Evolutionary conservation across 768 basidiomycete species (phyloP).

Genomic region (Plicaturopsis crispa): DNA sequence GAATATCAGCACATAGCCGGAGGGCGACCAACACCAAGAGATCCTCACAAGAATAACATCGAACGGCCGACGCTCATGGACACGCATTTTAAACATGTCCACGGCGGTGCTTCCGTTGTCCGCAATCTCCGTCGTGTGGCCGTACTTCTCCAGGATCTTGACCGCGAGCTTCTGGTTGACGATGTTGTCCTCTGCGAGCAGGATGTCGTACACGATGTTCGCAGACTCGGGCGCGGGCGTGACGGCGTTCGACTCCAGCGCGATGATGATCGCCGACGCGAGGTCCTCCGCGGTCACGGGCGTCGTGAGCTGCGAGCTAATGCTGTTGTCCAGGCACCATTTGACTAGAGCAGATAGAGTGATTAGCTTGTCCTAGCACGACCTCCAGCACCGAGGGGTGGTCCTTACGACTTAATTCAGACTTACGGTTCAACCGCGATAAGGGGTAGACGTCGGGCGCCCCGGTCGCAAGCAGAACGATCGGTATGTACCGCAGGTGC

Average conservation of each 20-base stretch:
- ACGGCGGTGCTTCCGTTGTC: conserved; percentile 95
- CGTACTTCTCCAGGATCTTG: conserved; percentile 94
- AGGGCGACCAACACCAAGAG: conserved; percentile 8
- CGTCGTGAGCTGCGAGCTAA: conserved; percentile 90
- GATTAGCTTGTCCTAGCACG: neutral
- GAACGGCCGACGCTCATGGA: conserved; percentile 65
- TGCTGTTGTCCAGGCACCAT: conserved; percentile 95
- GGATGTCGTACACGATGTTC: conserved; percentile 84
- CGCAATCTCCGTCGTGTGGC: conserved; percentile 92
- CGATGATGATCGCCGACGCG: conserved; percentile 85
- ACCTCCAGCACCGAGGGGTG: no score
- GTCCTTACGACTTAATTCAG: no score
- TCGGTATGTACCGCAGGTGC: conserved; percentile 92
- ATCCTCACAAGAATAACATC: conserved; percentile 81
- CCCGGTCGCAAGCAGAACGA: conserved; percentile 81
- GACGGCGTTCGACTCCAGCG: conserved; percentile 91
- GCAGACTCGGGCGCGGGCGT: conserved; percentile 81
- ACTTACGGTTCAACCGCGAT: conserved; percentile 68
- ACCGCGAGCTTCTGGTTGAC: conserved; percentile 96
- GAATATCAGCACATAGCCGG: conserved; percentile 4
- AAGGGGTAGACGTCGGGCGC: no score
- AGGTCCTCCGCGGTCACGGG: conserved; percentile 87
- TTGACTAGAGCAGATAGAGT: conserved; percentile 49
- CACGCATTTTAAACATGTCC: conserved; percentile 81
- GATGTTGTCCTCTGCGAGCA: conserved; percentile 94